Evolutionary conservation across 768 basidiomycete genomes (phyloP).

Genomic region (Calvatia gigantea): DNA sequence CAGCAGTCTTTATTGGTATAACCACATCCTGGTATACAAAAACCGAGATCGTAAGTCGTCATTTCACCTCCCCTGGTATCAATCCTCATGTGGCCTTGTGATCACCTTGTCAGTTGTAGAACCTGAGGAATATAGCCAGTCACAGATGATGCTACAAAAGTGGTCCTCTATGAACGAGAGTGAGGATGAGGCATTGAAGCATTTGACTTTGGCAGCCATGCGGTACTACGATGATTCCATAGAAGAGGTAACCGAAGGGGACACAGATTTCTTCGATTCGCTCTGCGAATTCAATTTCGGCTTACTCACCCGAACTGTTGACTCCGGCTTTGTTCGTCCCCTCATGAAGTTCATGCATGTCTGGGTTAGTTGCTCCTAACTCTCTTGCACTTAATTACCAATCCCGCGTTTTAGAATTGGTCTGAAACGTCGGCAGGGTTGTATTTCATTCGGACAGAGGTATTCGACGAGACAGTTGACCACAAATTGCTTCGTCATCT

Average conservation of each 20-base stretch:
- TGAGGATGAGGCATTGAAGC: neutral
- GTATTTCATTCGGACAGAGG: neutral
- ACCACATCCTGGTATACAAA: neutral
- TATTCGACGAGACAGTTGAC: neutral
- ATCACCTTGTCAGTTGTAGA: neutral
- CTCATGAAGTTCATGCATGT: neutral
- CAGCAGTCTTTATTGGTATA: neutral
- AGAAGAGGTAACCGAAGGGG: neutral
- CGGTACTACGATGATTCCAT: neutral
- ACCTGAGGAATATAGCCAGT: neutral
- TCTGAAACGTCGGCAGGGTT: neutral
- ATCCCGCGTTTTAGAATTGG: neutral
- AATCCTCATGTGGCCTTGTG: neutral
- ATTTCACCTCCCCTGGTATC: neutral
- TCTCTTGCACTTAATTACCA: neutral
- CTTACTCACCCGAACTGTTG: neutral
- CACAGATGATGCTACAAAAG: neutral
- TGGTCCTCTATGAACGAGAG: neutral
- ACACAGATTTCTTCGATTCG: neutral
- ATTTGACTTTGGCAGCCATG: neutral
- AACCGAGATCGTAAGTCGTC: neutral
- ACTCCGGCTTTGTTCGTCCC: neutral
- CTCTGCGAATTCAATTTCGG: neutral
- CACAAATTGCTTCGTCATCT: neutral
- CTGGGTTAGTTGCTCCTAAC: neutral